phyloP scores from a whole-genome alignment of 148 eudicot genomes.

The Cornus suecica region DNA sequence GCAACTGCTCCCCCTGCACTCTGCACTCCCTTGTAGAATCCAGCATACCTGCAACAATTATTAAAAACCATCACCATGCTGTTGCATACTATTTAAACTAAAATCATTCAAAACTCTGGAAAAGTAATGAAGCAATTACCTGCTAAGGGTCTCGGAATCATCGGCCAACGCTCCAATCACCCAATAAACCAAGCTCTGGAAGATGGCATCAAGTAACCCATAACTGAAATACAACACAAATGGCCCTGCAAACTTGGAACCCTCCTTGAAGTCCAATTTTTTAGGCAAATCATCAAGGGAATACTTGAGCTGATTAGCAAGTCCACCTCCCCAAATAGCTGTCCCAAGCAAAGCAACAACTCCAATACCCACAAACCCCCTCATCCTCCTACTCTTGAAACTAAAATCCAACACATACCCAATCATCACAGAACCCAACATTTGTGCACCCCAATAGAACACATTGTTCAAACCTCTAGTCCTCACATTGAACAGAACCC shows the following conservation, averaged over 20 bases:
- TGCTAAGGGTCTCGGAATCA: slow-evolving; percentile 88
- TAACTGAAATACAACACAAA: slow-evolving; percentile 75
- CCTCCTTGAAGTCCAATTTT: slow-evolving; percentile 76
- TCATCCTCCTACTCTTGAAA: slow-evolving; percentile 63
- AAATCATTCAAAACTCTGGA: not conserved
- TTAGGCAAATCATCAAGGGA: slow-evolving; percentile 29
- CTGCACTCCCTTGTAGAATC: slow-evolving; percentile 94
- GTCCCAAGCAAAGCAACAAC: slow-evolving; percentile 72
- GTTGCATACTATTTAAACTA: not conserved
- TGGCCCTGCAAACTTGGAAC: slow-evolving; percentile 72
- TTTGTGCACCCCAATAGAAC: slow-evolving; percentile 98
- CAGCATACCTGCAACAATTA: slow-evolving; percentile 59
- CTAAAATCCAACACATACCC: slow-evolving; percentile 85
- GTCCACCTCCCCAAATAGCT: slow-evolving; percentile 88
- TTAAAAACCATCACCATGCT: not conserved
- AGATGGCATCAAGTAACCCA: slow-evolving; percentile 91
- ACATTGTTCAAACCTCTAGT: slow-evolving; percentile 90
- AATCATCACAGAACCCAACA: slow-evolving; percentile 72
- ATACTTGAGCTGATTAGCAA: slow-evolving; percentile 67
- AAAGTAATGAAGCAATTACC: slow-evolving; percentile 37
- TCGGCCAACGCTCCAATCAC: slow-evolving; percentile 85
- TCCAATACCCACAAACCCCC: slow-evolving; percentile 67
- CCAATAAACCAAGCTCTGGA: slow-evolving; percentile 97
- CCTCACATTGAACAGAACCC: slow-evolving; percentile 75
- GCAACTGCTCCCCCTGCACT: slow-evolving; percentile 96